These are phyloP conservation scores for Casuarina equisetifolia DNA, from an alignment of 306 rosid genomes.

Conservation along the genomic window DNA sequence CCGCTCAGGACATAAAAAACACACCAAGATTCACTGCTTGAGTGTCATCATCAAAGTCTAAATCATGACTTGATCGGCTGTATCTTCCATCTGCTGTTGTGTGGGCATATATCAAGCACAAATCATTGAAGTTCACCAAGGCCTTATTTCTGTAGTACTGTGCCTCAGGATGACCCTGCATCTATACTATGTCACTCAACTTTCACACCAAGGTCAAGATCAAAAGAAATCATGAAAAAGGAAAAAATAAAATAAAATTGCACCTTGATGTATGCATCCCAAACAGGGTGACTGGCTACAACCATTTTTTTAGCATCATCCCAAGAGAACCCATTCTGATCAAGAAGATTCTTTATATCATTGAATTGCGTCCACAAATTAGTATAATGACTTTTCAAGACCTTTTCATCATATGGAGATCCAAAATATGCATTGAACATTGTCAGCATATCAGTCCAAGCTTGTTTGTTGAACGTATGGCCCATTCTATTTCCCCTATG, in stretches of 20 bases:
- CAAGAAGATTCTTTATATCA: slow-evolving; percentile 51
- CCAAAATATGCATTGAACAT: slow-evolving; percentile 51
- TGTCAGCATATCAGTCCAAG: slow-evolving; percentile 56
- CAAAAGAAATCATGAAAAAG: neutral
- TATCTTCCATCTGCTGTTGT: slow-evolving; percentile 62
- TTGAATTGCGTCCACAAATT: slow-evolving; percentile 48
- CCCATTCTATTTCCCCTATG: slow-evolving; percentile 59
- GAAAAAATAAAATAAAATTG: neutral
- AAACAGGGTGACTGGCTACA: slow-evolving; percentile 40
- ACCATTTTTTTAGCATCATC: slow-evolving; percentile 45
- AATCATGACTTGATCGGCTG: slow-evolving; percentile 61
- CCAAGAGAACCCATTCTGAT: slow-evolving; percentile 56
- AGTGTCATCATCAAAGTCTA: slow-evolving; percentile 50
- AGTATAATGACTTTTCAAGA: slow-evolving; percentile 48
- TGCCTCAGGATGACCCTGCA: slow-evolving; percentile 53
- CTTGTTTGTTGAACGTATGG: slow-evolving; percentile 53
- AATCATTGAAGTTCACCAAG: slow-evolving; percentile 39
- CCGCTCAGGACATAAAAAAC: slow-evolving; percentile 26
- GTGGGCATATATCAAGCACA: slow-evolving; percentile 59
- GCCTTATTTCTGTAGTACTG: slow-evolving; percentile 46
- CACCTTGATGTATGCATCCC: slow-evolving; percentile 55
- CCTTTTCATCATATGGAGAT: slow-evolving; percentile 40
- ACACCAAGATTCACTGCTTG: slow-evolving; percentile 44
- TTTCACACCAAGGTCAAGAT: neutral
- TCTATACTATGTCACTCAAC: slow-evolving; percentile 20